Evolutionary conservation across 2,329 filamentous ascomycete genomes (phyloP).

Genomic region (Epichloe glyceriae): DNA sequence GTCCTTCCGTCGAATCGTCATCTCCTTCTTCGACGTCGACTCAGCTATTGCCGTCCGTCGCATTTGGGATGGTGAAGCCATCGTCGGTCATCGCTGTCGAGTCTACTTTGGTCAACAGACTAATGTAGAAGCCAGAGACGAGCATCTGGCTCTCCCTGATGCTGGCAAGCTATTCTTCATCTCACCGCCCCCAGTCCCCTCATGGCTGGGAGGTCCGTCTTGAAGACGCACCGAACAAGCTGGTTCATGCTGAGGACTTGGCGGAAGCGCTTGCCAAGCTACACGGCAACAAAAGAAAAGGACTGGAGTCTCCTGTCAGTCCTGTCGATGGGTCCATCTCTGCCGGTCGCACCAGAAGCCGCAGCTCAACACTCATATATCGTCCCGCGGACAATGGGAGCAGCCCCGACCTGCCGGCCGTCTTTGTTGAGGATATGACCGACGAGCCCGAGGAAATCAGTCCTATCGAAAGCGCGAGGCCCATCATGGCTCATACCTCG

Average conservation of each 20-base stretch:
- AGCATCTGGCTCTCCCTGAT: slow-evolving; percentile 53
- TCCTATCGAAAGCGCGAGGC: slow-evolving; percentile 28
- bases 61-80: slow-evolving; percentile 59
- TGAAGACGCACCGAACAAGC: slow-evolving; percentile 58
- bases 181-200: slow-evolving; percentile 56
- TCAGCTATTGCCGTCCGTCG: slow-evolving; percentile 59
- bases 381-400: slow-evolving; percentile 42
- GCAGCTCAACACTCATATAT: slow-evolving; percentile 55
- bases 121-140: slow-evolving; percentile 38
- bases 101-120: slow-evolving; percentile 58
- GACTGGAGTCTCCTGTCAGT: slow-evolving; percentile 17
- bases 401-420: slow-evolving; percentile 46
- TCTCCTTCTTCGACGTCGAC: slow-evolving; percentile 60
- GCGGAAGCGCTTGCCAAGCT: slow-evolving; percentile 53
- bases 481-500: slow-evolving; percentile 46
- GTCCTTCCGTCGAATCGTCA: slow-evolving; percentile 69
- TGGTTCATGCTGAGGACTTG: slow-evolving; percentile 55
- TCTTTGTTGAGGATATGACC: slow-evolving; percentile 56
- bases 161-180: slow-evolving; percentile 64
- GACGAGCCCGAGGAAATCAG: slow-evolving; percentile 36
- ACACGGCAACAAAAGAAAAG: slow-evolving; percentile 28
- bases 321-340: slow-evolving; percentile 17
- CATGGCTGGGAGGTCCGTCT: slow-evolving; percentile 56
- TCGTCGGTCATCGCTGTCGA: slow-evolving; percentile 56
- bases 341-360: slow-evolving; percentile 31